Conservation (phyloP, 768 basidiomycete species). For the Auriscalpium microsporum region DNA sequence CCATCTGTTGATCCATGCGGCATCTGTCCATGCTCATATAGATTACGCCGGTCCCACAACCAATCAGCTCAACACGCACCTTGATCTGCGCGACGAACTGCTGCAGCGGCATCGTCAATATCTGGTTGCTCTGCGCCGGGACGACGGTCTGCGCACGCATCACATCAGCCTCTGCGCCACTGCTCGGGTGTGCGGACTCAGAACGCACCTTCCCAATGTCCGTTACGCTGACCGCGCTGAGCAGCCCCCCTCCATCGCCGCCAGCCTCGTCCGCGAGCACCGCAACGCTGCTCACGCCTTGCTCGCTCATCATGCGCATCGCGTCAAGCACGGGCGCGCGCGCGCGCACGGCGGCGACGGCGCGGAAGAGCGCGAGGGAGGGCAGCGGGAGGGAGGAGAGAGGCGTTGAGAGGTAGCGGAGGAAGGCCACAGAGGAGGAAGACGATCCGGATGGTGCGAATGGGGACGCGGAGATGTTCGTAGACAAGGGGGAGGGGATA, state of each 20-base stretch:
- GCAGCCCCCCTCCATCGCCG: constrained; percentile 48
- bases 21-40: not conserved
- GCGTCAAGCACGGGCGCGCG: constrained; percentile 63
- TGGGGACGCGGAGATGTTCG: not conserved
- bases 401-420: constrained; percentile 42
- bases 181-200: too few species aligned
- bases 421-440: constrained; percentile 26
- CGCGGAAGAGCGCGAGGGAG: constrained; percentile 51
- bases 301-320: constrained; percentile 80
- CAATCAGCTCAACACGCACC: constrained; percentile 27
- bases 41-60: not conserved
- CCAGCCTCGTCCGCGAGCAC: constrained; percentile 54
- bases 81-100: constrained; percentile 69
- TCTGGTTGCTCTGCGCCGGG: constrained; percentile 73
- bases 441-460: not conserved
- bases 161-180: not conserved
- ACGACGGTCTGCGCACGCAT: constrained; percentile 50
- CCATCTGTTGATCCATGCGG: constrained; percentile 75
- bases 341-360: constrained; percentile 56
- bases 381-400: constrained; percentile 51
- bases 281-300: constrained; percentile 77
- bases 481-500: not conserved
- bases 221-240: constrained; percentile 76
- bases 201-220: constrained; percentile 61
- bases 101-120: constrained; percentile 57